Percentiles rank a stretch among this genome's conserved stretches.
Evolutionary conservation across 805 yeast species (phyloP).

Genomic region (Candida insectalens): DNA sequence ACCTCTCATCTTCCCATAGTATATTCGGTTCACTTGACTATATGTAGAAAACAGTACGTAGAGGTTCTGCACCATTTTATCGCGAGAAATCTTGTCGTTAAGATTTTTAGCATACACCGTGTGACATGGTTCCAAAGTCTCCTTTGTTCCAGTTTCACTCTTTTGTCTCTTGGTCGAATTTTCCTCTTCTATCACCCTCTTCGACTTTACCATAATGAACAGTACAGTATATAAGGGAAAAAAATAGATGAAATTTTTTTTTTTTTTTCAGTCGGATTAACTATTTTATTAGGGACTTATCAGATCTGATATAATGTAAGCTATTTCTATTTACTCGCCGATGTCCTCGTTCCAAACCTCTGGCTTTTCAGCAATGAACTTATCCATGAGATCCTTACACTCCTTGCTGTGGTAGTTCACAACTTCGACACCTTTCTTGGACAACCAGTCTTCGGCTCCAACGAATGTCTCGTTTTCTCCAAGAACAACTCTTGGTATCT

Average conservation of each 20-base stretch:
- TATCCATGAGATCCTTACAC: conserved; percentile 64
- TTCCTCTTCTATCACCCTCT: conserved; percentile 3
- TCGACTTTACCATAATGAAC: neutral
- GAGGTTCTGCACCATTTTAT: conserved; percentile 39
- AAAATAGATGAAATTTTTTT: neutral
- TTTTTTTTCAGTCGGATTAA: no score
- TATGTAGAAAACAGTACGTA: conserved; percentile 50
- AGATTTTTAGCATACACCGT: conserved; percentile 54
- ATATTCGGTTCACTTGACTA: conserved; percentile 54
- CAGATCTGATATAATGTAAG: no score
- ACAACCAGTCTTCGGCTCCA: conserved; percentile 76
- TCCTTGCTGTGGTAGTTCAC: conserved; percentile 47
- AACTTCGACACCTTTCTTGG: conserved; percentile 62
- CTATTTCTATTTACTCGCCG: conserved; percentile 40
- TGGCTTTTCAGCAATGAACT: conserved; percentile 73
- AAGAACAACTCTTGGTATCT: conserved; percentile 75
- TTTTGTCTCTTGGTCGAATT: neutral
- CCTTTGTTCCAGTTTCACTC: neutral
- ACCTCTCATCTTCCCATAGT: conserved; percentile 40
- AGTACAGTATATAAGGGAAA: neutral
- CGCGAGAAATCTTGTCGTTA: conserved; percentile 41
- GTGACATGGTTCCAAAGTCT: conserved; percentile 12
- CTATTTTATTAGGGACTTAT: no score
- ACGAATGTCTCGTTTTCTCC: conserved; percentile 80
- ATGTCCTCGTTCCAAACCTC: conserved; percentile 76